phyloP scores from a whole-genome alignment of 2,329 filamentous ascomycete species.

The Aspergillus vadensis region DNA sequence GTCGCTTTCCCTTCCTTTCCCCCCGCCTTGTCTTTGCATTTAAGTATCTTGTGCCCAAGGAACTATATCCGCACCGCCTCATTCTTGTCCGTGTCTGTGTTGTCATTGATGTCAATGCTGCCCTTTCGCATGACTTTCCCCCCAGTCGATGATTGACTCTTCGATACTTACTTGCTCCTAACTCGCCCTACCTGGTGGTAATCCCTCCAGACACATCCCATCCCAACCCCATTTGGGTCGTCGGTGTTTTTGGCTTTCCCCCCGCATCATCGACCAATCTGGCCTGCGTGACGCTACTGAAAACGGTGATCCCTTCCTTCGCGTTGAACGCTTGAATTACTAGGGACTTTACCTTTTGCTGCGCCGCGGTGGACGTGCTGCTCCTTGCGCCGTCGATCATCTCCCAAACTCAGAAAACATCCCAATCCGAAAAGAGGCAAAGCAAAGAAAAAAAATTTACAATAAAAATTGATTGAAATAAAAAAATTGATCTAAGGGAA shows the following conservation, averaged over 20 bases:
- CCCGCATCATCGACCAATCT: slow-evolving; percentile 22
- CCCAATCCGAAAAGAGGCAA: slow-evolving; percentile 10
- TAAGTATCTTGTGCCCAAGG: slow-evolving; percentile 16
- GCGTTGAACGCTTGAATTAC: background rate
- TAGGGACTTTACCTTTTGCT: background rate
- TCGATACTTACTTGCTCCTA: background rate
- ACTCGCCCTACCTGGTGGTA: background rate
- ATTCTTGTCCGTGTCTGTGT: slow-evolving; percentile 19
- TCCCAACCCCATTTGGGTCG: background rate
- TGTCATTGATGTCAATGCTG: slow-evolving; percentile 8
- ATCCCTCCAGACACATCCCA: background rate
- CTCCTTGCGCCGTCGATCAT: slow-evolving; percentile 30
- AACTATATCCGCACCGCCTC: slow-evolving; percentile 23
- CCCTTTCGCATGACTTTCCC: background rate
- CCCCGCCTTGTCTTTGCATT: background rate
- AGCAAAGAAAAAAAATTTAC: slow-evolving; percentile 4
- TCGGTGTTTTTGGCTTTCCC: slow-evolving; percentile 7
- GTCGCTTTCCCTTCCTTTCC: background rate
- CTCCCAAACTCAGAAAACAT: slow-evolving; percentile 21
- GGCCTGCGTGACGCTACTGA: slow-evolving; percentile 10
- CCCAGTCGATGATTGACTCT: background rate
- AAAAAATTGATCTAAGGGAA: background rate
- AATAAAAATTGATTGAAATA: background rate
- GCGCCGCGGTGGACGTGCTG: slow-evolving; percentile 6
- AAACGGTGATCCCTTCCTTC: slow-evolving; percentile 13